Base-by-base conservation (phyloP, 768 basidiomycete species). In the Suillus placidus region DNA sequence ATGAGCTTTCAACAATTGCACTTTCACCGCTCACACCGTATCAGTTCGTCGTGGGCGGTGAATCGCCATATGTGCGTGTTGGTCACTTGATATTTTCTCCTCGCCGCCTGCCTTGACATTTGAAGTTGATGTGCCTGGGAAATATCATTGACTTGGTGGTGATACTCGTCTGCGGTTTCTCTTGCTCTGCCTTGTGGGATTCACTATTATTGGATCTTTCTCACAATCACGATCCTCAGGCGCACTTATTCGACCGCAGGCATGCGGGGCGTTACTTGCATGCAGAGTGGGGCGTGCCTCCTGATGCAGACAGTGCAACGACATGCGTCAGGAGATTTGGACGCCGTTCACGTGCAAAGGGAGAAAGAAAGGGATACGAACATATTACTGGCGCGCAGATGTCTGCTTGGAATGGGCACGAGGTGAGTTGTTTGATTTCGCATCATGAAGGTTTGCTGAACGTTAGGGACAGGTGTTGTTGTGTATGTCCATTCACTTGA, bases 321-420 rank as follows among this genome's bases (percentile, higher is more conserved):
- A 90, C 89, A 13, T 95, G 94, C 73, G 92, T 95, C 23, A 84
- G 94, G 63, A 86, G 88, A 37, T 93, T 95, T 74, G 93, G 91
- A 13, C 80, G 90, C 62, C 70, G 73, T 67, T 68, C 74, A 9
- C 72, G 80, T 4, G 77, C 75, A 3, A 70, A 68, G 42, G 77
- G 76, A 49, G 80, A 82, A 63, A 71, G 66, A 12, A 76, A 67
- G 64, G 79, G 80, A 49, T 70, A 73, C 23, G 87, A 88, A n/a
- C 89, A 93, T 72, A 86, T 93, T 56, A 93, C 91, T 38, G 92
- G 92, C 23, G 85, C 85, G n/a, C 82, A 88, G 49, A 89, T 93
- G 82, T 88, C 91, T 18, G 70, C 80, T 37, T 79, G 79, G 58
- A 93, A 90, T 76, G 90, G 91, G 26, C 87, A 94, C 71, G 92